Evolutionary conservation across 768 basidiomycete species (phyloP).

Genomic region (Amanita pallidorosea): DNA sequence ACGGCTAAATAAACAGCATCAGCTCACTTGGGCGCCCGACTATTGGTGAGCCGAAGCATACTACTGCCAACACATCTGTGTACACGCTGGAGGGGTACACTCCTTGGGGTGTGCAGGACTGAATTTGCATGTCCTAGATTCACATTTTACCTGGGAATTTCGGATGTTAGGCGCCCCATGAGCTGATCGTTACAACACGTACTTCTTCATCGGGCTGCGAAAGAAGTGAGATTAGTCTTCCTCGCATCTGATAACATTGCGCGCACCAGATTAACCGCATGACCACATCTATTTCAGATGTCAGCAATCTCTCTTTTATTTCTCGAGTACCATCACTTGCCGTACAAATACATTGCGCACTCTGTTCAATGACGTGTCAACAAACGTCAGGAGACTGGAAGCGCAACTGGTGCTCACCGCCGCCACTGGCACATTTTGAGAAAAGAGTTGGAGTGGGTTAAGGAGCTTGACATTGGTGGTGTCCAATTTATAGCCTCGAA

Average conservation of each 20-base stretch:
- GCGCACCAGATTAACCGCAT: slow-evolving; percentile 38
- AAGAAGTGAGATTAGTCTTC: background rate
- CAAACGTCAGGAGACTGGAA: background rate
- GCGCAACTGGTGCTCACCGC: slow-evolving; percentile 27
- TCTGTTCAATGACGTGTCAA: slow-evolving; percentile 18
- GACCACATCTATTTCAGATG: slow-evolving; percentile 35
- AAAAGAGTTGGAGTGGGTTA: slow-evolving; percentile 9
- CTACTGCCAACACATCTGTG: slow-evolving; percentile 62
- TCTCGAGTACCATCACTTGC: slow-evolving; percentile 21
- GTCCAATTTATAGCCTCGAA: slow-evolving; percentile 2
- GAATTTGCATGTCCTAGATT: slow-evolving; percentile 50
- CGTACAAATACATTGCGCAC: slow-evolving; percentile 44
- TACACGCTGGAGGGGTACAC: slow-evolving; percentile 43
- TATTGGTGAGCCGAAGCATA: slow-evolving; percentile 22
- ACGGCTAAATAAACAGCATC: slow-evolving; percentile 30
- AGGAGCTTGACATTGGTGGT: background rate
- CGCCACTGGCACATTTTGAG: slow-evolving; percentile 48
- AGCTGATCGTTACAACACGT: background rate
- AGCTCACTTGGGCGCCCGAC: background rate
- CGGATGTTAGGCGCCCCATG: background rate
- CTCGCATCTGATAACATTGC: background rate
- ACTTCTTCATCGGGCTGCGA: slow-evolving; percentile 52
- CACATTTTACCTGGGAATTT: slow-evolving; percentile 47
- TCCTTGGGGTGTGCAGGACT: slow-evolving; percentile 41
- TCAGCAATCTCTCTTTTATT: slow-evolving; percentile 5